Percentiles rank a stretch among this genome's conserved stretches.
Conservation (phyloP, 257 asterid genomes). For the Solanum rostratum region DNA sequence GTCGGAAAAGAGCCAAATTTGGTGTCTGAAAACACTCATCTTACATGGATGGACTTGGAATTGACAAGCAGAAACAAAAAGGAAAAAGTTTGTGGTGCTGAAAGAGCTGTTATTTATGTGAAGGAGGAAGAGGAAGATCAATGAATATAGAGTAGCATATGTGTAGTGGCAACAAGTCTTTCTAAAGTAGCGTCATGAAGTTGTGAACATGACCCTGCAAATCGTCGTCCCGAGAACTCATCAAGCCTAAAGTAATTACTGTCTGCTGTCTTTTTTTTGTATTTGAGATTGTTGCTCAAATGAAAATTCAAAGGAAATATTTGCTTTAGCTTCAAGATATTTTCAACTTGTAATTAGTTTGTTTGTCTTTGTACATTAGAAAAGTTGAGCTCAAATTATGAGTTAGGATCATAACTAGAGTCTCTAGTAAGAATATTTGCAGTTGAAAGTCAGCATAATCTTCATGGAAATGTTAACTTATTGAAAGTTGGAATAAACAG, state of each 20-base stretch:
- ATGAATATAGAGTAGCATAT: neutral
- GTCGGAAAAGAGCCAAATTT: neutral
- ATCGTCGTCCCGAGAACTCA: neutral
- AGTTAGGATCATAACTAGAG: no score
- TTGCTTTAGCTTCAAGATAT: neutral
- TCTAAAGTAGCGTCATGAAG: neutral
- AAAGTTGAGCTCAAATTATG: no score
- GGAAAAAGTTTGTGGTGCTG: neutral
- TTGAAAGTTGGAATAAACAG: neutral
- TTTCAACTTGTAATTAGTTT: neutral
- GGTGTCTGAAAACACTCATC: neutral
- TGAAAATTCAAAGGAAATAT: neutral
- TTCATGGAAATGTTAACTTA: neutral
- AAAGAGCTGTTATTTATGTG: neutral
- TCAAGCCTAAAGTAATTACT: neutral
- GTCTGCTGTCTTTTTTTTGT: neutral
- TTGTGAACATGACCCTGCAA: neutral
- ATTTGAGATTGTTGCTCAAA: neutral
- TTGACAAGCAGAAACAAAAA: neutral
- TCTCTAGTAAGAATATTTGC: no score
- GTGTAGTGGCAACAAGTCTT: neutral
- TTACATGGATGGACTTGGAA: constrained; percentile 7
- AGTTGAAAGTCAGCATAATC: neutral
- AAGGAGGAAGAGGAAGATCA: neutral
- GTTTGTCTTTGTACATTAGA: neutral